Percentiles rank a stretch among this genome's conserved stretches.
Conservation (phyloP, 192 early-diverging fungal species). For the Chytriomyces sp. region DNA sequence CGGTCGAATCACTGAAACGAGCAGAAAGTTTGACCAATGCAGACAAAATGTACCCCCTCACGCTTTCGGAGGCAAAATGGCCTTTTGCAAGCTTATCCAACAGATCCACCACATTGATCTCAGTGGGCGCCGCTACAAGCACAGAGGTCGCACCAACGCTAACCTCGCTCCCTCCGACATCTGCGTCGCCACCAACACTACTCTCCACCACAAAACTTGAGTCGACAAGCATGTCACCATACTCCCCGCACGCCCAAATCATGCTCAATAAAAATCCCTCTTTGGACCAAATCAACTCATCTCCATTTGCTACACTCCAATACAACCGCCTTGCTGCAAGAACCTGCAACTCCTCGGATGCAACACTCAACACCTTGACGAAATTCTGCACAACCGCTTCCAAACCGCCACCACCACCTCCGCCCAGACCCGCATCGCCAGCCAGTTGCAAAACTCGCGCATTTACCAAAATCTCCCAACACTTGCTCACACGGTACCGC, state of each 20-base stretch:
- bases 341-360: constrained; percentile 76
- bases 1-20: constrained; percentile 66
- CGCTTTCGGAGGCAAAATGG: constrained; percentile 75
- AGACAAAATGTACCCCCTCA: constrained; percentile 81
- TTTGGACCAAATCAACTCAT: constrained; percentile 72
- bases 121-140: constrained; percentile 9
- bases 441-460: constrained; percentile 77
- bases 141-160: neutral
- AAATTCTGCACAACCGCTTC: constrained; percentile 72
- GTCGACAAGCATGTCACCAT: constrained; percentile 84
- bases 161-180: constrained; percentile 18
- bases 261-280: constrained; percentile 87
- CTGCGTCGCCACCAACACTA: constrained; percentile 8
- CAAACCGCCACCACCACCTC: constrained; percentile 28
- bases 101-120: constrained; percentile 37
- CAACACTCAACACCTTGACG: constrained; percentile 82
- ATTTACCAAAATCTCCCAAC: constrained; percentile 97
- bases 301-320: constrained; percentile 71
- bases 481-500: constrained; percentile 86
- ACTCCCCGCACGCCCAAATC: constrained; percentile 95
- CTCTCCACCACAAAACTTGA: constrained; percentile 40
- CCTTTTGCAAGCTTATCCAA: constrained; percentile 76
- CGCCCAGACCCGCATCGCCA: constrained; percentile 55
- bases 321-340: constrained; percentile 90
- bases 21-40: constrained; percentile 87